Conservation (phyloP, 805 yeast species). For the Metschnikowia noctiluminum region DNA sequence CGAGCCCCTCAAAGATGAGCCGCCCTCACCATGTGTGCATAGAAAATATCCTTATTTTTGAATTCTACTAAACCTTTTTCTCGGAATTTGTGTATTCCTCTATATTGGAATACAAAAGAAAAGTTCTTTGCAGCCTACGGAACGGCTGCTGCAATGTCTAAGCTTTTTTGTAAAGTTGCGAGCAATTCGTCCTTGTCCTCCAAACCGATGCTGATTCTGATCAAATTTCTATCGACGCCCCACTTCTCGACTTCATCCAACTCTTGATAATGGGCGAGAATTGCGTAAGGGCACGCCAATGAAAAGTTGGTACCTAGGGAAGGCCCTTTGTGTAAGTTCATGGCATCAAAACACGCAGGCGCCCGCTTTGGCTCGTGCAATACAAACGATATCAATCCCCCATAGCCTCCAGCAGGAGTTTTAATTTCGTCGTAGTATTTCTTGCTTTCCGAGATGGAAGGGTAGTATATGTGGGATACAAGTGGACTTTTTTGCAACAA, state of each 20-base stretch:
- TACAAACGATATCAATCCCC: constrained; percentile 76
- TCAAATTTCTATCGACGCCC: constrained; percentile 77
- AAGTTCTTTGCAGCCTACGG: not conserved
- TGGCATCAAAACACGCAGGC: constrained; percentile 66
- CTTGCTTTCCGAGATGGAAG: constrained; percentile 53
- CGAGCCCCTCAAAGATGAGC: constrained; percentile 42
- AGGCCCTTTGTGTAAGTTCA: constrained; percentile 79
- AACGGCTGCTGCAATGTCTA: constrained; percentile 11
- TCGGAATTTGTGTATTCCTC: too few species aligned
- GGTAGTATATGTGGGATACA: constrained; percentile 69
- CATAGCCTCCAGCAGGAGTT: constrained; percentile 78
- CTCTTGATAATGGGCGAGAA: constrained; percentile 81
- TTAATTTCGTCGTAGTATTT: constrained; percentile 68
- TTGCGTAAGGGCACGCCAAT: constrained; percentile 83
- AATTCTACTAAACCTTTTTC: not conserved
- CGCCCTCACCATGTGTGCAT: constrained; percentile 47
- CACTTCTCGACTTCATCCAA: constrained; percentile 74
- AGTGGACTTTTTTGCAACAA: constrained; percentile 49
- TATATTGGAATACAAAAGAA: not conserved
- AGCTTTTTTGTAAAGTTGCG: constrained; percentile 14
- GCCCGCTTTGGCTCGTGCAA: constrained; percentile 67
- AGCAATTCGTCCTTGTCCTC: constrained; percentile 63
- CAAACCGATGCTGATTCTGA: constrained; percentile 81
- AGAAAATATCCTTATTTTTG: constrained; percentile 12
- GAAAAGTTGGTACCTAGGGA: constrained; percentile 89